Conservation (phyloP, 2,329 filamentous ascomycete species). For the Hypoxylon sp. region DNA sequence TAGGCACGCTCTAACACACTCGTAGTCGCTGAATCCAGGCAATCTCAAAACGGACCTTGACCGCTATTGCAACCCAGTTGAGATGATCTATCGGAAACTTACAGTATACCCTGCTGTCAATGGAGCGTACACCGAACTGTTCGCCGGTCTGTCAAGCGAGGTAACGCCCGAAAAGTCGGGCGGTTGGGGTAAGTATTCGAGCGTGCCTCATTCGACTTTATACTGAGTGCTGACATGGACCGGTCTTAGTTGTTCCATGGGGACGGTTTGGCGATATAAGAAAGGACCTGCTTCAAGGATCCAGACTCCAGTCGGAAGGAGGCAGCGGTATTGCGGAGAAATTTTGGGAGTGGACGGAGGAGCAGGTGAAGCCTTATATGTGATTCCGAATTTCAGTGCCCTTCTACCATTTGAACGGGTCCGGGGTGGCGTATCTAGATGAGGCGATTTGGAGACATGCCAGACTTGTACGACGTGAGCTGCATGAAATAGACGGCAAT, state of each 20-base stretch:
- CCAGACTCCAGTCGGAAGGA: conserved; percentile 55
- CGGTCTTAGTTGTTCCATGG: conserved; percentile 61
- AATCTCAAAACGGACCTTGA: conserved; percentile 51
- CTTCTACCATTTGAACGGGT: conserved; percentile 6
- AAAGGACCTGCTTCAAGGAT: conserved; percentile 53
- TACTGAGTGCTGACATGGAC: conserved; percentile 23
- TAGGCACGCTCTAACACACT: conserved; percentile 1
- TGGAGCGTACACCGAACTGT: conserved; percentile 62
- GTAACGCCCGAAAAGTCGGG: conserved; percentile 54
- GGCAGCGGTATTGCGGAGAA: conserved; percentile 56
- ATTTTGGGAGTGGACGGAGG: conserved; percentile 64
- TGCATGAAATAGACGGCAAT: no score
- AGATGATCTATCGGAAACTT: conserved; percentile 42
- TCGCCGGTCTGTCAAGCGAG: conserved; percentile 57
- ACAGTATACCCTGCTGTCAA: conserved; percentile 47
- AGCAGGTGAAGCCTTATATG: conserved; percentile 55
- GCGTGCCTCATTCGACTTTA: neutral
- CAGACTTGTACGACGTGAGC: conserved; percentile 4
- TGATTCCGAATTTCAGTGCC: conserved; percentile 24
- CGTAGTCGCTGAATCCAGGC: conserved; percentile 51
- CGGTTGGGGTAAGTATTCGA: conserved; percentile 49
- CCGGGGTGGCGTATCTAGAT: neutral
- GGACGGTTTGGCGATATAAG: conserved; percentile 57
- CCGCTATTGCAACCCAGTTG: conserved; percentile 41
- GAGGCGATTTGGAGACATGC: conserved; percentile 6